Conservation (phyloP, 2,329 filamentous ascomycete species). For the Penicillium sp. region DNA sequence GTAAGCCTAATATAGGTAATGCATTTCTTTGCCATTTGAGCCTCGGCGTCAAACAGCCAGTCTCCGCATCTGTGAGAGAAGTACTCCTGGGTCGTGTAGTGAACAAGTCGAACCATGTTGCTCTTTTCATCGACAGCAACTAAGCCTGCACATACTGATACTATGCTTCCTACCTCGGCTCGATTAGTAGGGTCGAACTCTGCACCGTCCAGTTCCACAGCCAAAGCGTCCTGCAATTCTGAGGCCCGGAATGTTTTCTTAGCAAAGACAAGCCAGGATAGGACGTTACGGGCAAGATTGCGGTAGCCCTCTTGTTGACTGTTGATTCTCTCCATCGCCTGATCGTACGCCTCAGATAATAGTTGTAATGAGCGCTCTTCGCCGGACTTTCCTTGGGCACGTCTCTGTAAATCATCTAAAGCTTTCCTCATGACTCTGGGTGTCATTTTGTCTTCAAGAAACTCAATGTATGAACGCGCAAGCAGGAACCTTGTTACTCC, state of each 20-base stretch:
- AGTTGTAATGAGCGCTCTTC: neutral
- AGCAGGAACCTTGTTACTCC: neutral
- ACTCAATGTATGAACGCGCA: neutral
- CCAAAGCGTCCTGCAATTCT: neutral
- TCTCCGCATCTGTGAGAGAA: neutral
- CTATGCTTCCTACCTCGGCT: neutral
- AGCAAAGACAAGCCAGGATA: neutral
- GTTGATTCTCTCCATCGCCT: neutral
- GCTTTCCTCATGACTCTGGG: neutral
- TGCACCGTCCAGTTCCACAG: neutral
- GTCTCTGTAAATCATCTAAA: neutral
- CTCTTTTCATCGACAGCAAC: neutral
- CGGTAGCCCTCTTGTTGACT: neutral
- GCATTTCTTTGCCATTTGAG: neutral
- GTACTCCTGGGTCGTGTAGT: neutral
- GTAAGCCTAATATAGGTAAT: neutral
- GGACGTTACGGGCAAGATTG: neutral
- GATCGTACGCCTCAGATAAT: neutral
- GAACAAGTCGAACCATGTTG: neutral
- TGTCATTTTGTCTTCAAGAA: neutral
- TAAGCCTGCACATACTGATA: neutral
- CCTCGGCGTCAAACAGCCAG: neutral
- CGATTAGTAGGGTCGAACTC: neutral
- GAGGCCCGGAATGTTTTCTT: neutral
- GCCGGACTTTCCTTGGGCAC: neutral